These are phyloP conservation scores for Nitzschia sp. DNA, from an alignment of 108 stramenopile species.

Conservation along the genomic window DNA sequence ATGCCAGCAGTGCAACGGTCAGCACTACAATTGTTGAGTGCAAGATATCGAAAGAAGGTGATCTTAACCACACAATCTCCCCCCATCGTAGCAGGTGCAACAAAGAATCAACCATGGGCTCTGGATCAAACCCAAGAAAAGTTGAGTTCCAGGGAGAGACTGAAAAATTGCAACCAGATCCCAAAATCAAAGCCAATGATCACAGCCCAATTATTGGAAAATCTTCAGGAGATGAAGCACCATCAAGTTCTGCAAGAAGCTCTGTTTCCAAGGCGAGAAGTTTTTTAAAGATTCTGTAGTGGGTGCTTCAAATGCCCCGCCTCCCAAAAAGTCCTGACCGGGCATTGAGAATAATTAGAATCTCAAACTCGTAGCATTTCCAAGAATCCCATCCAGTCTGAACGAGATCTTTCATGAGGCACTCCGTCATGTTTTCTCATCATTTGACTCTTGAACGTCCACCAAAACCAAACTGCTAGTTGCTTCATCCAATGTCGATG, in stretches of 20 bases:
- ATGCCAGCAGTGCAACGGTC: conserved; percentile 29
- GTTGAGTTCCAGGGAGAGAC: conserved; percentile 33
- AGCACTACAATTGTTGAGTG: conserved; percentile 47
- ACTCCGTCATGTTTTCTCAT: conserved; percentile 27
- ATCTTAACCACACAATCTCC: background rate
- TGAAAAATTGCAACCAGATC: conserved; percentile 42
- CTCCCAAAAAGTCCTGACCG: conserved; percentile 50
- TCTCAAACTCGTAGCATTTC: conserved; percentile 39
- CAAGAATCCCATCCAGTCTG: conserved; percentile 30
- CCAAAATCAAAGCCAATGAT: conserved; percentile 47
- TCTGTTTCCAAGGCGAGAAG: conserved; percentile 7
- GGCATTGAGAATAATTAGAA: conserved; percentile 56
- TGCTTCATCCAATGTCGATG: background rate
- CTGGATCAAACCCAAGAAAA: conserved; percentile 41
- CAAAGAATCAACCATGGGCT: conserved; percentile 21
- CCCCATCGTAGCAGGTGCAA: background rate
- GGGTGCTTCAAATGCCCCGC: conserved; percentile 66
- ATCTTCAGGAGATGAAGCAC: background rate
- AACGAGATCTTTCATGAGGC: conserved; percentile 45
- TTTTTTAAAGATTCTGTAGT: conserved; percentile 52
- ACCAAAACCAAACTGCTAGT: background rate
- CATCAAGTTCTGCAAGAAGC: background rate
- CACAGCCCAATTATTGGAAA: conserved; percentile 21
- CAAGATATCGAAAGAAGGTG: background rate
- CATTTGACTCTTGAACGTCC: conserved; percentile 9